phyloP scores from a whole-genome alignment of 2,329 filamentous ascomycete genomes.

The Fusarium sp. region DNA sequence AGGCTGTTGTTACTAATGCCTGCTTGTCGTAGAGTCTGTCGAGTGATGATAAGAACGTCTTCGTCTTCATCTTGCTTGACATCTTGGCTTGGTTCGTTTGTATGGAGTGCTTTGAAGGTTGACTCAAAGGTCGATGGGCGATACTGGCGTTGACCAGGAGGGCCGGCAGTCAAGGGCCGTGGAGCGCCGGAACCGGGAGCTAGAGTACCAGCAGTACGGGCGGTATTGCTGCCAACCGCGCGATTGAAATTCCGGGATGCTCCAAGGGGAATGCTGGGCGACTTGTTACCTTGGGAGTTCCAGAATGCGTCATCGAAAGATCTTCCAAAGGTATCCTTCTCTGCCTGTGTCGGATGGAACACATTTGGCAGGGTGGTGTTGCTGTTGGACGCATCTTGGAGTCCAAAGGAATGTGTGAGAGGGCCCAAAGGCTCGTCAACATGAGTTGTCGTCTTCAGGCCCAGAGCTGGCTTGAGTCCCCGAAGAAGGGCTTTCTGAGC shows the following conservation, averaged over 20 bases:
- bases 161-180: conserved; percentile 65
- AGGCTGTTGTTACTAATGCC: conserved; percentile 35
- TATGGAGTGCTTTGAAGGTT: conserved; percentile 51
- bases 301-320: conserved; percentile 20
- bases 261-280: conserved; percentile 11
- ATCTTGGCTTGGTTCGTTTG: conserved; percentile 40
- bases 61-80: conserved; percentile 45
- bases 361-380: conserved; percentile 1
- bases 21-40: conserved; percentile 38
- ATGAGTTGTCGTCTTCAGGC: conserved; percentile 21
- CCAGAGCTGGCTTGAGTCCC: conserved; percentile 43
- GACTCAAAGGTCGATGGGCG: conserved; percentile 58
- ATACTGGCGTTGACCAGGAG: conserved; percentile 65
- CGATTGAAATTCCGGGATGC: conserved; percentile 23
- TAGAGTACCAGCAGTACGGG: conserved; percentile 22
- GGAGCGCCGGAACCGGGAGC: conserved; percentile 57
- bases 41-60: conserved; percentile 37
- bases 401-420: conserved; percentile 5
- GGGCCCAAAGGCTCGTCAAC: conserved; percentile 26
- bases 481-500: conserved; percentile 61
- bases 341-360: conserved; percentile 17
- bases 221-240: conserved; percentile 24
- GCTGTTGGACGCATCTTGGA: conserved; percentile 19
- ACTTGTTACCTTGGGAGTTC: conserved; percentile 11
- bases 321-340: conserved; percentile 18